Percentiles rank a stretch among this genome's conserved stretches.
These are phyloP conservation scores for Strobilomyces dryophilus DNA, from an alignment of 768 basidiomycete species.

Conservation along the genomic window DNA sequence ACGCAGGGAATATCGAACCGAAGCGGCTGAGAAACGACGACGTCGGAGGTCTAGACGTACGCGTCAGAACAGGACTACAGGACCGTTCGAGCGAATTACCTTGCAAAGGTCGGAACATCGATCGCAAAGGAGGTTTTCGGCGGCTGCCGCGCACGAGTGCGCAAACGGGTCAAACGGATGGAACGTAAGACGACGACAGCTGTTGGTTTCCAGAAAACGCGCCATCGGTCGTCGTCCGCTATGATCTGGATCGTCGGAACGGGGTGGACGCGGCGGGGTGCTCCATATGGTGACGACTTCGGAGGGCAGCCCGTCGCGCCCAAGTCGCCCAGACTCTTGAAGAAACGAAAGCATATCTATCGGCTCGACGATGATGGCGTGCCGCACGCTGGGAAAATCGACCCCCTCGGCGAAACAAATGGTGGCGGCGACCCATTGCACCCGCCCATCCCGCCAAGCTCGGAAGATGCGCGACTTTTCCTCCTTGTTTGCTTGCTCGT, in stretches of 20 bases:
- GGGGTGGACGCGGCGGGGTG: rapidly evolving
- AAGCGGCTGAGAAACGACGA: neutral
- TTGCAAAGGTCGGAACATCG: neutral
- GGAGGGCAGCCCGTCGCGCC: neutral
- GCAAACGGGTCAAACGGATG: neutral
- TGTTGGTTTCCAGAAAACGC: neutral
- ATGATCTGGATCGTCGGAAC: neutral
- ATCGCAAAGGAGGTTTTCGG: neutral
- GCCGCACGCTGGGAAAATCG: neutral
- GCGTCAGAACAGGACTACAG: no score
- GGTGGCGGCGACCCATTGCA: neutral
- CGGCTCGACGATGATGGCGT: neutral
- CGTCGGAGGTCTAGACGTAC: neutral
- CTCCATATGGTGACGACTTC: slow-evolving; percentile 5
- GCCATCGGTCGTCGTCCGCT: neutral
- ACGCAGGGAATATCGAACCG: neutral
- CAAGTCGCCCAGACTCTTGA: slow-evolving; percentile 13
- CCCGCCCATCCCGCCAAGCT: neutral
- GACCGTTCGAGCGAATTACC: no score
- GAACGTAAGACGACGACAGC: neutral
- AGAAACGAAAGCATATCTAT: slow-evolving; percentile 9
- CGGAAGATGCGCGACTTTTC: slow-evolving; percentile 3
- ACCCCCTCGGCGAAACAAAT: slow-evolving; percentile 7
- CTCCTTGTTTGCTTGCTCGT: neutral
- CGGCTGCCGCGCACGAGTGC: neutral